These are phyloP conservation scores for Royoungia palumana DNA, from an alignment of 768 basidiomycete species.

Conservation along the genomic window DNA sequence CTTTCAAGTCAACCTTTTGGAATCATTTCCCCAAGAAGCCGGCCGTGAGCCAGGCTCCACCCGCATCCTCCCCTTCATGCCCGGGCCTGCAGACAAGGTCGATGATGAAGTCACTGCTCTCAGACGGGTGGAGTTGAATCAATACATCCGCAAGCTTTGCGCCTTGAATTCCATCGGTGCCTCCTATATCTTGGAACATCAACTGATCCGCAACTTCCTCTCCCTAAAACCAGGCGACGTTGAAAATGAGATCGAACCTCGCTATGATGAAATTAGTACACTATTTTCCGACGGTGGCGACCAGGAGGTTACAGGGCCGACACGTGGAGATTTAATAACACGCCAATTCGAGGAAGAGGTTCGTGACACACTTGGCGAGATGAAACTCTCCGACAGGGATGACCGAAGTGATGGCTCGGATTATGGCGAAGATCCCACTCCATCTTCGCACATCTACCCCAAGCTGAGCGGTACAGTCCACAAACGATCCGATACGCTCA, in stretches of 20 bases:
- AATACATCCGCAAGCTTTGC: constrained; percentile 81
- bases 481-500: constrained; percentile 47
- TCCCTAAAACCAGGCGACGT: constrained; percentile 84
- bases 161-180: constrained; percentile 62
- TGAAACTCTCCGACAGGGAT: constrained; percentile 47
- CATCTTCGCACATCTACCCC: constrained; percentile 37
- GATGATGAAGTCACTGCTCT: constrained; percentile 80
- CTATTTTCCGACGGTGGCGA: constrained; percentile 39
- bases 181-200: constrained; percentile 78
- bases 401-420: constrained; percentile 62
- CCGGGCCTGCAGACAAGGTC: constrained; percentile 83
- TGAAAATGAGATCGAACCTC: constrained; percentile 61
- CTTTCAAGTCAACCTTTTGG: constrained; percentile 87
- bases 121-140: constrained; percentile 79
- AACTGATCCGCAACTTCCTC: constrained; percentile 79
- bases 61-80: constrained; percentile 94
- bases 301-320: constrained; percentile 36
- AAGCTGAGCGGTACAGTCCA: constrained; percentile 35
- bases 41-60: constrained; percentile 65
- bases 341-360: constrained; percentile 43
- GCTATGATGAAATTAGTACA: constrained; percentile 55
- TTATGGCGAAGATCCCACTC: constrained; percentile 50
- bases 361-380: constrained; percentile 46
- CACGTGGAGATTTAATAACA: constrained; percentile 22
- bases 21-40: constrained; percentile 87